Evolutionary conservation across 1,139 yeast genomes (phyloP), one percentile per base, ranked within the genome.

Genomic region (Hansenula sp.): DNA sequence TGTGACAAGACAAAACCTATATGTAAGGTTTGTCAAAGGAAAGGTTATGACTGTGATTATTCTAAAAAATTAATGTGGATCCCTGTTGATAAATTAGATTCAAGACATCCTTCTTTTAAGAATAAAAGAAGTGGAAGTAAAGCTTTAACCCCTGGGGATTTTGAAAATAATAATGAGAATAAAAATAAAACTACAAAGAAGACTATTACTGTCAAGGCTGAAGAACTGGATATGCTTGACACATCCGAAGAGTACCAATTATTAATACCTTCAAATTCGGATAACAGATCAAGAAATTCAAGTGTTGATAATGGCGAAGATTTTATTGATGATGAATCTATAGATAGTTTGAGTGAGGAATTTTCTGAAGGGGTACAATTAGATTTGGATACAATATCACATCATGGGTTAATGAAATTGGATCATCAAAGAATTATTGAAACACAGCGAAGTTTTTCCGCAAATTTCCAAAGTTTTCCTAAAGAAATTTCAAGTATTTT

Each of bases 91-190:
- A 31, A 37, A 14, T 25, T 28, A 10, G 47, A 44, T 18, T 43
- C 44, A 4, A 40, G 47, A 32, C 45, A 42, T 28, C 45, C 45
- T 3, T 44, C 45, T 17, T 38, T 29, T 26, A 42, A 38, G 30
- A 38, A 28, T 12, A 33, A 25, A 42, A 36, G 35, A 38, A 25
- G 17, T 22, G 17, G 9, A 26, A 27, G 22, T 17, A 31, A 31
- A 11, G 2, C 20, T 4, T 6, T 10, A 18, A 21, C 17, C 21
- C 24, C 32, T 7, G n/a, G 21, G 6, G 26, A 31, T 9, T 4
- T 6, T 11, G 10, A 6, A 11, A 31, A 19, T 18, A 19, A 6
- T 7, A 9, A 7, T 9, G 14, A 20, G 11, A 13, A 4, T 11
- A 18, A 17, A 18, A 18, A n/a, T 8, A 18, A 7, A 17, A 29